phyloP scores from a whole-genome alignment of 2,329 filamentous ascomycete genomes.

The Penicillium freii region DNA sequence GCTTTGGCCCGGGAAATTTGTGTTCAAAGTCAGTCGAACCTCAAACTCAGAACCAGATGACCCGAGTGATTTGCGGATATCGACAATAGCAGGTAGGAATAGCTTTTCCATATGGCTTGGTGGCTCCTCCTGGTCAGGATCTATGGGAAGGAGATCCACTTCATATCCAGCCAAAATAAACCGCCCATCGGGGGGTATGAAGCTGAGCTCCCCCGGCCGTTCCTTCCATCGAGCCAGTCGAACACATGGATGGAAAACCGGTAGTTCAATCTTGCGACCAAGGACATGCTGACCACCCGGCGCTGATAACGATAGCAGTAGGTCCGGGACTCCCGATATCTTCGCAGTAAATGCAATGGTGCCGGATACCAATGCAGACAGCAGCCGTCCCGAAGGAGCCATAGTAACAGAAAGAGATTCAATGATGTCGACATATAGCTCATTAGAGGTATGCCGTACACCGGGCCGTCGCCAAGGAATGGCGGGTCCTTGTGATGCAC shows the following conservation, averaged over 20 bases:
- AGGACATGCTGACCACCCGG: conserved; percentile 79
- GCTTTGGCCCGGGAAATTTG: conserved; percentile 57
- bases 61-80: conserved; percentile 79
- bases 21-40: conserved; percentile 71
- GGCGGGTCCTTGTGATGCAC: conserved; percentile 45
- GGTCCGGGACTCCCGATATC: conserved; percentile 88
- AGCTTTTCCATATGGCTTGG: conserved; percentile 60
- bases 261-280: conserved; percentile 72
- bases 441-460: conserved; percentile 93
- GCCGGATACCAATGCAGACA: conserved; percentile 84
- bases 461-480: conserved; percentile 90
- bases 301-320: conserved; percentile 75
- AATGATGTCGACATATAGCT: conserved; percentile 93
- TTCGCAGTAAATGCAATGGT: conserved; percentile 94
- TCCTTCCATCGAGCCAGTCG: conserved; percentile 87
- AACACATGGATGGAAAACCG: conserved; percentile 95
- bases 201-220: conserved; percentile 85
- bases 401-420: conserved; percentile 85
- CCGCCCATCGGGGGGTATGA: conserved; percentile 89
- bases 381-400: conserved; percentile 81
- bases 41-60: conserved; percentile 79
- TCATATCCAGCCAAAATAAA: conserved; percentile 95
- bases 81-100: conserved; percentile 76
- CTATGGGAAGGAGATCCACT: conserved; percentile 78
- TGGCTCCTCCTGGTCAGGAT: conserved; percentile 56